Percentiles rank a stretch among this genome's conserved stretches.
phyloP scores from a whole-genome alignment of 192 early-diverging fungal genomes.

The Backusella australiensis region DNA sequence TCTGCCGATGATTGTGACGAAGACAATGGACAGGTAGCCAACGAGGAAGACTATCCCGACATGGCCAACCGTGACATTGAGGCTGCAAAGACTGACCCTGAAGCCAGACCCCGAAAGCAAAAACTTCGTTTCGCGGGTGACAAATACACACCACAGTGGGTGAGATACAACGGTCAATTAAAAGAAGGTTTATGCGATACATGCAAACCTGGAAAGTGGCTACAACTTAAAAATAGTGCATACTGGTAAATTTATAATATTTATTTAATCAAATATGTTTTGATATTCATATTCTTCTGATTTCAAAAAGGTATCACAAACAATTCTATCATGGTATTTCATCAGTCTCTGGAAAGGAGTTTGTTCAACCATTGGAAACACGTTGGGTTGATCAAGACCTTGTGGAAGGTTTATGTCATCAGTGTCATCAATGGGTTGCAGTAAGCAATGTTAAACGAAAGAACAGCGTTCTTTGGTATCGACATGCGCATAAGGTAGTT shows the following conservation, averaged over 20 bases:
- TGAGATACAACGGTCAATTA: conserved; percentile 68
- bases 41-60: conserved; percentile 31
- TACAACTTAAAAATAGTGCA: conserved; percentile 86
- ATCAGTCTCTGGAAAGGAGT: conserved; percentile 76
- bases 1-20: conserved; percentile 15
- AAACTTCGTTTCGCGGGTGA: conserved; percentile 70
- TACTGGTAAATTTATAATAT: conserved; percentile 59
- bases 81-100: conserved; percentile 43
- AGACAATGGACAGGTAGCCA: conserved; percentile 2
- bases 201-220: conserved; percentile 80
- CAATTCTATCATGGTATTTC: conserved; percentile 86
- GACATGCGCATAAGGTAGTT: conserved; percentile 76
- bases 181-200: conserved; percentile 86
- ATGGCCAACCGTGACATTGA: conserved; percentile 41
- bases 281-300: neutral
- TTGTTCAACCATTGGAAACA: conserved; percentile 69
- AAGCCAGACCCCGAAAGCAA: conserved; percentile 64
- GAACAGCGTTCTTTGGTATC: conserved; percentile 80
- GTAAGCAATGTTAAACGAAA: conserved; percentile 73
- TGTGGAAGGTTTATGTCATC: conserved; percentile 80
- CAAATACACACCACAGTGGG: conserved; percentile 82
- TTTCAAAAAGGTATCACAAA: conserved; percentile 69
- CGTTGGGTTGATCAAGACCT: conserved; percentile 65
- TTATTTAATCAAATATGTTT: neutral
- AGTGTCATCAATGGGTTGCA: conserved; percentile 81